phyloP scores from a whole-genome alignment of 768 basidiomycete species.

The Sporobolomyces roseus region DNA sequence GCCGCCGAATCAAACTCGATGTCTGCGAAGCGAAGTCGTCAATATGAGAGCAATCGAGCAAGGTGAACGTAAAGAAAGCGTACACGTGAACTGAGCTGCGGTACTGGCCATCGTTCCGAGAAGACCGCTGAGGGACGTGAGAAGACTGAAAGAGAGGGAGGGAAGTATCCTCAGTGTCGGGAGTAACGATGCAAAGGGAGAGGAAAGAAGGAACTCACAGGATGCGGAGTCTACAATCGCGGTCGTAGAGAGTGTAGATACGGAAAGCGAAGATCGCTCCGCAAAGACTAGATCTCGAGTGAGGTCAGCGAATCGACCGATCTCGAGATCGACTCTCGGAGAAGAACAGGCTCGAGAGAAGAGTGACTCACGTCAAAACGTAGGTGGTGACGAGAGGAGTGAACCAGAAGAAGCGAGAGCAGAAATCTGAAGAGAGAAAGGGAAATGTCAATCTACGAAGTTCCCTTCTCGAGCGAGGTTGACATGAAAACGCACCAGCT shows the following conservation, averaged over 20 bases:
- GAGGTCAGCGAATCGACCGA: too few relatives aligned
- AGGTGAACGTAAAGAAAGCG: not conserved
- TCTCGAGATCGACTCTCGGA: not conserved
- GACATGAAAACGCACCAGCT: not conserved
- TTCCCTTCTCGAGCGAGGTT: too few relatives aligned
- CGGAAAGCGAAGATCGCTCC: slow-evolving; percentile 2
- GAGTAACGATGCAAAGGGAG: not conserved
- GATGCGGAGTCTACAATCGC: not conserved
- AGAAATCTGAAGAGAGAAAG: slow-evolving; percentile 1
- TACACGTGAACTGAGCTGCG: slow-evolving; percentile 8
- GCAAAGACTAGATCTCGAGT: not conserved
- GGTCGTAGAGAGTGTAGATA: slow-evolving; percentile 7
- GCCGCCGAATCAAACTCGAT: not conserved
- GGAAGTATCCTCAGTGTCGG: not conserved
- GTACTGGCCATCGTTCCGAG: slow-evolving; percentile 1
- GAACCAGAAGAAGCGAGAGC: slow-evolving; percentile 3
- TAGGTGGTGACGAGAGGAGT: not conserved
- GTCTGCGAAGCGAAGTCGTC: not conserved
- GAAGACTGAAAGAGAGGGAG: not conserved
- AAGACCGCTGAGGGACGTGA: not conserved
- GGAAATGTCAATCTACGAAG: too few relatives aligned
- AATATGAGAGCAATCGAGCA: not conserved
- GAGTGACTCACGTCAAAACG: slow-evolving; percentile 5
- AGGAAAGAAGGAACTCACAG: not conserved
- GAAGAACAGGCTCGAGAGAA: not conserved